Base-by-base conservation (phyloP, 495 filamentous ascomycete species). In the Aspergillus homomorphus region DNA sequence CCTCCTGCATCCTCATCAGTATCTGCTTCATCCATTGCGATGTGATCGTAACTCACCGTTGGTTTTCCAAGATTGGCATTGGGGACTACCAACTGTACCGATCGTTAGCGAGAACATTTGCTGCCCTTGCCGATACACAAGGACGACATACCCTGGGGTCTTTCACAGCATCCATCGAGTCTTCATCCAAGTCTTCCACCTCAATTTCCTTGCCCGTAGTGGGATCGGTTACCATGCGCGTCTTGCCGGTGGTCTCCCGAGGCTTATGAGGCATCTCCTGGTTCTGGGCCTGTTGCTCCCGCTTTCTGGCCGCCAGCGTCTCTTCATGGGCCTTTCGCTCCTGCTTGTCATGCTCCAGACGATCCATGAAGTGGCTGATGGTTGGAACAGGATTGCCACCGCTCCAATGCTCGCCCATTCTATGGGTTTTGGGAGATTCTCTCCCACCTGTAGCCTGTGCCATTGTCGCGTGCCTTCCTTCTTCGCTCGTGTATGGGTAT, bases 1-100 rank as follows among this genome's bases (percentile, higher is more conserved):
- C 78, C 3, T 82, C 67, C 68, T 81, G 24, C 10, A 50, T n/a
- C 14, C 4, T 10, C 21, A 50, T 65, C 51, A 70, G 80, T 45
- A 75, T 1, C 23, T 6, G 23, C 7, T 28, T 16, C 3, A 0
- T 19, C 24, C 18, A 1, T 28, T n/a, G 10, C 19, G 44, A n/a
- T 15, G 21, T 18, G 22, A n/a, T 14, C 61, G 16, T 43, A 49
- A 71, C 80, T 70, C 58, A 85, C 81, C 18, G 91, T 88, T 5
- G 85, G 76, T 67, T 87, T 89, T 56, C 84, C 83, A 16, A 96
- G 69, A 66, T 96, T 95, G n/a, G 88, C 87, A 75, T 96, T 98
- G 10, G 89, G 89, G 10, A 95, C 84, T n/a, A 87, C 89, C 9
- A 97, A 67, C 87, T 92, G 64, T 41, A 41, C 14, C 54, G 44